These are phyloP conservation scores for Trichomonas gallinae DNA, from an alignment of 208 protist species.

Conservation along the genomic window DNA sequence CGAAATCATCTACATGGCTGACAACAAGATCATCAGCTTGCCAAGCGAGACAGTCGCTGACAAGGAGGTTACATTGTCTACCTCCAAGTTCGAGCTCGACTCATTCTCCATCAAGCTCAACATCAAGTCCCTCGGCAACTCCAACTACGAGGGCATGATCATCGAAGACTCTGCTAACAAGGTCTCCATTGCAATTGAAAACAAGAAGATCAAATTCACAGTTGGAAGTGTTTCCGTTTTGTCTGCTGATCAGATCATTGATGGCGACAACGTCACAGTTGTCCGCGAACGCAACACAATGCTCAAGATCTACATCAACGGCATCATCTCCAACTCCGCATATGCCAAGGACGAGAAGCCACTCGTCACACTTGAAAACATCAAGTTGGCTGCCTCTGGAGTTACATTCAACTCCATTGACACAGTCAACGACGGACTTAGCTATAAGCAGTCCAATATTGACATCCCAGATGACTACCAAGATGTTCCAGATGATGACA, in stretches of 20 bases:
- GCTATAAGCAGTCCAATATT: background rate
- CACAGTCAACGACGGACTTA: background rate
- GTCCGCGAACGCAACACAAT: background rate
- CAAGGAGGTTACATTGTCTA: background rate
- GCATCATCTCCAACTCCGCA: background rate
- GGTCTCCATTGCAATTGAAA: background rate
- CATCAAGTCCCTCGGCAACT: background rate
- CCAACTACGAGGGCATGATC: background rate
- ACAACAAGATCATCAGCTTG: background rate
- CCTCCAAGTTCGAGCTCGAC: background rate
- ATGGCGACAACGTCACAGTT: background rate
- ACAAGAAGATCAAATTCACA: background rate
- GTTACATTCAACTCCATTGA: background rate
- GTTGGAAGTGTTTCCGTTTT: background rate
- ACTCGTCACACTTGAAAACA: background rate
- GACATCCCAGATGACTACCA: background rate
- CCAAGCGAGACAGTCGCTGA: background rate
- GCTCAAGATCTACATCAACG: background rate
- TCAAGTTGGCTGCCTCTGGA: background rate
- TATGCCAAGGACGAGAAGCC: background rate
- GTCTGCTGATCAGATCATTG: background rate
- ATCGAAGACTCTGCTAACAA: background rate
- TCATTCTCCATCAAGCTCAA: background rate
- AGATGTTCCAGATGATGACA: background rate
- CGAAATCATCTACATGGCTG: background rate